Evolutionary conservation across 768 basidiomycete genomes (phyloP).

Genomic region (Tulasnella sp.): DNA sequence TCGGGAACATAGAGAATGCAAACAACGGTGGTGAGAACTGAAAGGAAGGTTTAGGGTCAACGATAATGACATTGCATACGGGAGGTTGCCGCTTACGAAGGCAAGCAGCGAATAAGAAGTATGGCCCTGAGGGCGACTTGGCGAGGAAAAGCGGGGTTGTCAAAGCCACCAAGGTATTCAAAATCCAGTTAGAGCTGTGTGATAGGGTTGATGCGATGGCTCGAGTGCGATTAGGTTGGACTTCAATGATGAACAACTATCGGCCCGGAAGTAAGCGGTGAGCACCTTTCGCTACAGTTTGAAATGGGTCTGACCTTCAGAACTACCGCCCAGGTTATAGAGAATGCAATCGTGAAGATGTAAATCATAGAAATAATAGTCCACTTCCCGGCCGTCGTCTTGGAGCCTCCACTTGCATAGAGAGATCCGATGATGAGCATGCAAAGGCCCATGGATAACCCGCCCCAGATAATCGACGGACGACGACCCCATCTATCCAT

Average conservation of each 20-base stretch:
- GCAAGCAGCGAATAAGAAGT: constrained; percentile 47
- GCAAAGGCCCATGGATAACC: constrained; percentile 41
- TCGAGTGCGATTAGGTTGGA: constrained; percentile 49
- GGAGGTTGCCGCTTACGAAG: constrained; percentile 25
- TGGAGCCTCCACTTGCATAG: constrained; percentile 43
- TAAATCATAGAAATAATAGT: constrained; percentile 49
- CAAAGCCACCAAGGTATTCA: constrained; percentile 48
- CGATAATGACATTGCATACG: neutral
- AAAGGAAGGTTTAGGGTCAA: constrained; percentile 1
- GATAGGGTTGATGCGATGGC: constrained; percentile 45
- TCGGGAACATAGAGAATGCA: constrained; percentile 46
- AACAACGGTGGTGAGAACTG: constrained; percentile 41
- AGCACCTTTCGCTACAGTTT: neutral
- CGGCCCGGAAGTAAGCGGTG: neutral
- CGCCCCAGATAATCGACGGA: constrained; percentile 45
- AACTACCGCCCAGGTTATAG: constrained; percentile 46
- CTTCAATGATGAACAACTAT: constrained; percentile 45
- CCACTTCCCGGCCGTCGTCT: constrained; percentile 40
- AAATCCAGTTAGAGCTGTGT: constrained; percentile 44
- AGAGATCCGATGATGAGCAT: constrained; percentile 47
- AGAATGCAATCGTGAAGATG: constrained; percentile 46
- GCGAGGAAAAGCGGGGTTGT: constrained; percentile 49
- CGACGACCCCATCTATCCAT: constrained; percentile 45
- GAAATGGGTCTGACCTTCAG: constrained; percentile 23
- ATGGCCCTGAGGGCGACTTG: constrained; percentile 46